phyloP scores from a whole-genome alignment of 352 stramenopile genomes.

The Pythium aquatile region DNA sequence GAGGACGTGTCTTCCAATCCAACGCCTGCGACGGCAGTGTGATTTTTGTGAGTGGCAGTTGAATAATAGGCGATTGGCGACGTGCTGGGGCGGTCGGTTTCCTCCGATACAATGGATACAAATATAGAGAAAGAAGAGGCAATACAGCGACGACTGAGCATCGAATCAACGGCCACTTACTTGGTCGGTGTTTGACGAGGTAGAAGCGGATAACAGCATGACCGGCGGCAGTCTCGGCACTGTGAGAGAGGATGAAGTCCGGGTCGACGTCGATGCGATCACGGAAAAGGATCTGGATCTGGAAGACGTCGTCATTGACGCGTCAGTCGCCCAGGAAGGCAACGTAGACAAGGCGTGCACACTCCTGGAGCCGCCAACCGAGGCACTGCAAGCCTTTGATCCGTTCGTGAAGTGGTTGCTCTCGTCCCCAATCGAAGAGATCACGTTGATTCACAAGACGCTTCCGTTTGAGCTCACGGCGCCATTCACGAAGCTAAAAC shows the following conservation, averaged over 20 bases:
- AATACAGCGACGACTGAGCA: background rate
- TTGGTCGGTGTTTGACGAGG: background rate
- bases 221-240: background rate
- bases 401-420: slow-evolving; percentile 68
- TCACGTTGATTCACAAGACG: slow-evolving; percentile 32
- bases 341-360: slow-evolving; percentile 1
- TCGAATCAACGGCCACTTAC: background rate
- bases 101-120: slow-evolving; percentile 12
- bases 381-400: slow-evolving; percentile 38
- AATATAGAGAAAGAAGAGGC: slow-evolving; percentile 5
- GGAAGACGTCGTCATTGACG: slow-evolving; percentile 3
- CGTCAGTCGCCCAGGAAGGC: background rate
- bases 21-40: background rate
- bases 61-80: slow-evolving; percentile 1
- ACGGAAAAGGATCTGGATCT: background rate
- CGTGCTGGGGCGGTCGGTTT: background rate
- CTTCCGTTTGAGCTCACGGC: slow-evolving; percentile 27
- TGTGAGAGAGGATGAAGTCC: background rate
- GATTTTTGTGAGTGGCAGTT: background rate
- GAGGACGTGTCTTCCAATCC: background rate
- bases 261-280: background rate
- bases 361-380: slow-evolving; percentile 35
- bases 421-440: slow-evolving; percentile 39
- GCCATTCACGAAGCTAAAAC: slow-evolving; percentile 3
- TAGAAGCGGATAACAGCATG: background rate